A percentile compares a stretch with the other conserved stretches of the same genome.
phyloP scores from a whole-genome alignment of 768 basidiomycete genomes.

The Collybia sp. region DNA sequence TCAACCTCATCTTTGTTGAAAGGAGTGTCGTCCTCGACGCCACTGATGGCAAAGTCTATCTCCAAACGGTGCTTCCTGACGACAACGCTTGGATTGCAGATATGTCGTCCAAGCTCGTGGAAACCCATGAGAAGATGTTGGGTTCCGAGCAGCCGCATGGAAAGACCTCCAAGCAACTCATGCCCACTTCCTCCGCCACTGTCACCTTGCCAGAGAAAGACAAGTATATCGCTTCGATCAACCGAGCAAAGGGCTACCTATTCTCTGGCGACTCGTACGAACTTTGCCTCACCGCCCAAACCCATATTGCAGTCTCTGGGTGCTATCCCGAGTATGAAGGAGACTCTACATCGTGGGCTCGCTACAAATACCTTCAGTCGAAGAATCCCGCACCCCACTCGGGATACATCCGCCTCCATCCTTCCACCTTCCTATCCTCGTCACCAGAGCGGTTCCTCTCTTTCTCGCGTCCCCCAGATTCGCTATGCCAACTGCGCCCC shows the following conservation, averaged over 20 bases:
- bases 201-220: constrained; percentile 53
- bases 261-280: constrained; percentile 90
- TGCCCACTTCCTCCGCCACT: constrained; percentile 7
- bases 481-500: constrained; percentile 79
- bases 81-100: constrained; percentile 44
- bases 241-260: constrained; percentile 66
- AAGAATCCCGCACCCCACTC: constrained; percentile 89
- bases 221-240: constrained; percentile 65
- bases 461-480: constrained; percentile 59
- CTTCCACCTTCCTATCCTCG: constrained; percentile 75
- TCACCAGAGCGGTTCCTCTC: constrained; percentile 92
- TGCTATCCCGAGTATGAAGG: constrained; percentile 12
- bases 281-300: constrained; percentile 81
- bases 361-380: constrained; percentile 66
- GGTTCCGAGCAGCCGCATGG: no score
- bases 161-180: neutral
- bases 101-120: constrained; percentile 27
- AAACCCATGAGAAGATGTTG: constrained; percentile 4
- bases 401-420: constrained; percentile 72
- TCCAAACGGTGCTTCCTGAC: constrained; percentile 60
- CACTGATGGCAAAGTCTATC: constrained; percentile 39
- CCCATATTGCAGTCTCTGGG: constrained; percentile 47
- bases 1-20: constrained; percentile 63
- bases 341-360: constrained; percentile 51
- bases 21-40: constrained; percentile 71